These are phyloP conservation scores for Fusarium chaquense DNA, from an alignment of 2,329 filamentous ascomycete genomes.

Conservation along the genomic window DNA sequence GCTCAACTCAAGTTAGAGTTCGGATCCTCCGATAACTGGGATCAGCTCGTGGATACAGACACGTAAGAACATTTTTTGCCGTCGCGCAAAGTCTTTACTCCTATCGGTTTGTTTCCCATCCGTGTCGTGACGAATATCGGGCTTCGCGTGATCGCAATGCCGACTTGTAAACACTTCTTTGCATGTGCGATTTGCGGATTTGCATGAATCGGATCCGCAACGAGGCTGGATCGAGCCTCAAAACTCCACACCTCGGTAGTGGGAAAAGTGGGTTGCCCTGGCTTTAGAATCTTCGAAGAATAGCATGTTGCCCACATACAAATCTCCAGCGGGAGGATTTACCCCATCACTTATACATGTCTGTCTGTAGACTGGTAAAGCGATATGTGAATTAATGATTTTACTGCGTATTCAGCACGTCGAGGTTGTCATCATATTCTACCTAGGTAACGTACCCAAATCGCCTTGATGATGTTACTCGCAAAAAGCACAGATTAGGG, in stretches of 20 bases:
- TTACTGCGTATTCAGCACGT: no score
- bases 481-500: no score
- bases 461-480: no score
- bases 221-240: neutral
- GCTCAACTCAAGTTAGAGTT: neutral
- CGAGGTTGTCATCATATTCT: no score
- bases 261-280: neutral
- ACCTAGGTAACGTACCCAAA: no score
- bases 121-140: neutral
- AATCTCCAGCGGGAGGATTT: neutral
- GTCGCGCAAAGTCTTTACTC: neutral
- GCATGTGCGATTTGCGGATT: neutral
- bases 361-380: no score
- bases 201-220: slow-evolving; percentile 1
- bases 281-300: slow-evolving; percentile 26
- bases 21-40: neutral
- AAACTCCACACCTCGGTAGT: slow-evolving; percentile 12
- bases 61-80: neutral
- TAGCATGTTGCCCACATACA: slow-evolving; percentile 6
- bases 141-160: neutral
- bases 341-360: neutral
- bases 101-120: neutral
- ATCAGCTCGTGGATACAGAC: neutral
- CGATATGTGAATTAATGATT: neutral
- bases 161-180: neutral